These are phyloP conservation scores for Postia placenta DNA, from an alignment of 768 basidiomycete genomes.

Conservation along the genomic window DNA sequence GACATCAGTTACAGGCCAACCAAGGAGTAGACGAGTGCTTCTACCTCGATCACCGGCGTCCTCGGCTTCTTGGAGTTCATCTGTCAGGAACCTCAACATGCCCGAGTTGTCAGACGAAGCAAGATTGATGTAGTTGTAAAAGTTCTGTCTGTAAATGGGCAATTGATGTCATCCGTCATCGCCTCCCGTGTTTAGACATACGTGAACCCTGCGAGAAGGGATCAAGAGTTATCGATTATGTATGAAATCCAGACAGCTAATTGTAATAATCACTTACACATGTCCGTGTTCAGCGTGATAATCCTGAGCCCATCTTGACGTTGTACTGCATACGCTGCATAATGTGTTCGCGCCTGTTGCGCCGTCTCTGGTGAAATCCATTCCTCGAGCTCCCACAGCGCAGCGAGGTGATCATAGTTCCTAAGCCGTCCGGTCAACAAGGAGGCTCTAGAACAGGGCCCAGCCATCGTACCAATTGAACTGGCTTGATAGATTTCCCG, in stretches of 20 bases:
- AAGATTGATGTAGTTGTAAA: conserved; percentile 74
- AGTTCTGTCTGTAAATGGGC: conserved; percentile 58
- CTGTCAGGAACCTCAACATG: conserved; percentile 71
- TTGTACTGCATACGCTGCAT: conserved; percentile 66
- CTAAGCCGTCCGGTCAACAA: conserved; percentile 27
- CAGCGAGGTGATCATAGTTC: conserved; percentile 73
- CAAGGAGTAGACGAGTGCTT: conserved; percentile 5
- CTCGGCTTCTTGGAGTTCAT: conserved; percentile 74
- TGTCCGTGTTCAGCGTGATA: conserved; percentile 71
- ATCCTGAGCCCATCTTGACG: conserved; percentile 63
- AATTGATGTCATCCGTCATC: too few species aligned
- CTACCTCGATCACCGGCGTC: conserved; percentile 69
- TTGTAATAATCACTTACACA: conserved; percentile 69
- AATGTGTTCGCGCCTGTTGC: conserved; percentile 56
- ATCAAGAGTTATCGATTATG: conserved; percentile 18
- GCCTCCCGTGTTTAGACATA: too few species aligned
- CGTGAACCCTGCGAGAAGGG: conserved; percentile 14
- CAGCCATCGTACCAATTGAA: conserved; percentile 50
- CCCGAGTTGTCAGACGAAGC: conserved; percentile 64
- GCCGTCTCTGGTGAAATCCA: conserved; percentile 61
- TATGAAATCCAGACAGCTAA: conserved; percentile 52
- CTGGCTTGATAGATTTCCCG: conserved; percentile 47
- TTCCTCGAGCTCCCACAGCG: conserved; percentile 62
- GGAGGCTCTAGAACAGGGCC: not conserved
- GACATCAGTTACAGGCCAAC: not conserved